These are phyloP conservation scores for Isoetes taiwanensis DNA, from an alignment of 75 land plant genomes.

Conservation along the genomic window DNA sequence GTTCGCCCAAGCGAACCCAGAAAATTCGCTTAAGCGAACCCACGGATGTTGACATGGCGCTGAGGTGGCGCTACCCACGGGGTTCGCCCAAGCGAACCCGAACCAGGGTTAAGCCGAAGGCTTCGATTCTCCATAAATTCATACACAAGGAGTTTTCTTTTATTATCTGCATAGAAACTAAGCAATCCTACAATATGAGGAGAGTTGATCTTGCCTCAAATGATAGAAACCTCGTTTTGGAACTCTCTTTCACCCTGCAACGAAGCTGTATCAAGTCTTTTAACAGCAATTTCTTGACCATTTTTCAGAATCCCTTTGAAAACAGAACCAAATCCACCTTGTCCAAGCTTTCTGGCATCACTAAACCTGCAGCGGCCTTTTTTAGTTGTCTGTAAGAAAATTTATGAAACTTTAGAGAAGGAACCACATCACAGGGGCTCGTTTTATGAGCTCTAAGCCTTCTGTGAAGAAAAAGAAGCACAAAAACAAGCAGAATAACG, in stretches of 20 bases:
- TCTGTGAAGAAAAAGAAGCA: too few species aligned
- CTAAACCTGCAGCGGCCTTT: not conserved
- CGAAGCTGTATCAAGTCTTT: not conserved
- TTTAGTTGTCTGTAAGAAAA: not conserved
- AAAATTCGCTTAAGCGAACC: too few species aligned
- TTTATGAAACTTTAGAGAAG: not conserved
- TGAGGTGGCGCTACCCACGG: too few species aligned
- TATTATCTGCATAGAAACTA: not conserved
- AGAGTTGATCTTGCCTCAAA: conserved; percentile 27
- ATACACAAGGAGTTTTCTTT: conserved; percentile 8
- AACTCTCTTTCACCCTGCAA: conserved; percentile 4
- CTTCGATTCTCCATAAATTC: not conserved
- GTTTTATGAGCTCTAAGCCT: too few species aligned
- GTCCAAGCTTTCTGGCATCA: not conserved
- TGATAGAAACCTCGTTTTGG: not conserved
- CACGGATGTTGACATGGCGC: too few species aligned
- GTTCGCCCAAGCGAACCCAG: too few species aligned
- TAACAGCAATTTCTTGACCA: not conserved
- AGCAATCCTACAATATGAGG: not conserved
- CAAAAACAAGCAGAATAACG: too few species aligned
- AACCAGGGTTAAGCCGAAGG: too few species aligned
- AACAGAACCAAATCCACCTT: conserved; percentile 2
- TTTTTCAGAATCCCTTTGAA: conserved; percentile 4
- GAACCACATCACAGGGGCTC: too few species aligned
- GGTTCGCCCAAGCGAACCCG: too few species aligned